Evolutionary conservation across 2,329 filamentous ascomycete species (phyloP).

Genomic region (Exophiala sp.): DNA sequence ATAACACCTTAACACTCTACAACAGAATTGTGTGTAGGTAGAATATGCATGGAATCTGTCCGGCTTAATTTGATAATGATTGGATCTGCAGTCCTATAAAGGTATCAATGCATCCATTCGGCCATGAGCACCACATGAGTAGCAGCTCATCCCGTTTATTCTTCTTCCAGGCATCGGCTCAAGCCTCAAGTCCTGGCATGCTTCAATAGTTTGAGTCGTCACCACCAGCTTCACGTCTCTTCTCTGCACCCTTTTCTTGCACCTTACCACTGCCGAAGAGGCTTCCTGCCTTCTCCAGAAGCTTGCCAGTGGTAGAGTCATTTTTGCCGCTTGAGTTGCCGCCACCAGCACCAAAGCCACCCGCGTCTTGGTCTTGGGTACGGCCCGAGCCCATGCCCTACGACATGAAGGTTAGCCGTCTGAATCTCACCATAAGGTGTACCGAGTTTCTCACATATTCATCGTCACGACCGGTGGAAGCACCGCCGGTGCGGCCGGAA

Average conservation of each 20-base stretch:
- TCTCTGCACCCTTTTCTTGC: constrained; percentile 27
- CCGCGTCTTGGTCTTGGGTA: constrained; percentile 16
- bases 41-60: no score
- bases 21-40: no score
- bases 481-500: constrained; percentile 15
- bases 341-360: constrained; percentile 24
- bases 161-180: not conserved
- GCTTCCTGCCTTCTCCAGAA: constrained; percentile 31
- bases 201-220: constrained; percentile 11
- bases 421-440: not conserved
- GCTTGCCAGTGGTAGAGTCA: constrained; percentile 30
- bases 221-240: constrained; percentile 28
- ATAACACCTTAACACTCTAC: no score
- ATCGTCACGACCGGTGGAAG: constrained; percentile 23
- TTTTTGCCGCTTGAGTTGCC: constrained; percentile 16
- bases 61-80: not conserved
- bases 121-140: no score
- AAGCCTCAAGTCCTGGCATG: not conserved
- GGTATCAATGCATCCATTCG: not conserved
- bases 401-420: not conserved
- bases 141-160: not conserved
- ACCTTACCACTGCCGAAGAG: constrained; percentile 29
- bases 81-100: not conserved
- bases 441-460: constrained; percentile 11
- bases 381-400: constrained; percentile 19